phyloP scores from a whole-genome alignment of 2,329 filamentous ascomycete species.

The Penicillium fuscoglaucum region DNA sequence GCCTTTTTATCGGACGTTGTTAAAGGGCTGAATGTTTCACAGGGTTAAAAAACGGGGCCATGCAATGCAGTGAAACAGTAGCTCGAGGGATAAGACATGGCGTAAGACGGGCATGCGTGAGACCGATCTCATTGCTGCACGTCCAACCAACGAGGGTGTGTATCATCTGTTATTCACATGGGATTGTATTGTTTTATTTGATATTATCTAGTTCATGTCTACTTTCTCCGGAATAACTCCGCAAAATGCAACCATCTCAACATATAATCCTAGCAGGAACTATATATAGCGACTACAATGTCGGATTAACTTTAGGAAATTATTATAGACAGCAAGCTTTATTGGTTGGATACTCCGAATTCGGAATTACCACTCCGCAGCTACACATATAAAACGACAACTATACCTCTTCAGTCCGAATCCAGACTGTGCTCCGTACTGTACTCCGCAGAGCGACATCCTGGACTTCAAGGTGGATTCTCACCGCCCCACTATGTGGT shows the following conservation, averaged over 20 bases:
- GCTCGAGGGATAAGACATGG: not conserved
- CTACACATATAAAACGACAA: not conserved
- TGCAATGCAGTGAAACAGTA: constrained; percentile 2
- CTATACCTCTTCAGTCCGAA: not conserved
- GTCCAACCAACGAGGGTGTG: not conserved
- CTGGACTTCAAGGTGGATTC: constrained; percentile 2
- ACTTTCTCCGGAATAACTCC: not conserved
- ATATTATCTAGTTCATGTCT: not conserved
- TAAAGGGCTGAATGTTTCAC: not conserved
- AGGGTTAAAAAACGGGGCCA: not conserved
- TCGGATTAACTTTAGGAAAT: not conserved
- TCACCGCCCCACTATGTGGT: constrained; percentile 14
- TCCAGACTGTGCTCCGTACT: not conserved
- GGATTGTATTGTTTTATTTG: too few relatives aligned
- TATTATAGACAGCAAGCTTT: not conserved
- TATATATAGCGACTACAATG: too few relatives aligned
- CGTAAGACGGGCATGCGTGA: not conserved
- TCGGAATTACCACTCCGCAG: not conserved
- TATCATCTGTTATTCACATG: too few relatives aligned
- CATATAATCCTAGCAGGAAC: not conserved
- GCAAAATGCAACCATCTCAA: not conserved
- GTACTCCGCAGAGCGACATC: not conserved
- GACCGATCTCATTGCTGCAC: not conserved
- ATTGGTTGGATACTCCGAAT: not conserved
- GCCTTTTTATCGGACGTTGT: too few relatives aligned